Evolutionary conservation across 495 filamentous ascomycete genomes (phyloP).

Genomic region (Xylaria castorea): DNA sequence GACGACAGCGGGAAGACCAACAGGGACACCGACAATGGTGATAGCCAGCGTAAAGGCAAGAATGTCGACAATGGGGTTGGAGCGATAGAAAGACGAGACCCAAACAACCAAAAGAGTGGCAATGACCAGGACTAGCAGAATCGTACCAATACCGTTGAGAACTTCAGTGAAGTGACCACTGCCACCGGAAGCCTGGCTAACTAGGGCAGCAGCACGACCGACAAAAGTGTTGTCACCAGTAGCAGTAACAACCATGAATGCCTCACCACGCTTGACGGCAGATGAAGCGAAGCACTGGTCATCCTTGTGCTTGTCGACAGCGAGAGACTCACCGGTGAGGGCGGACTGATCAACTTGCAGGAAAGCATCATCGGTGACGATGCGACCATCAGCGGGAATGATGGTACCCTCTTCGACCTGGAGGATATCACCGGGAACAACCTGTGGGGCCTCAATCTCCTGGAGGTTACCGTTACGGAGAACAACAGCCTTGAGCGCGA

Average conservation of each 20-base stretch:
- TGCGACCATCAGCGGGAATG: constrained; percentile 84
- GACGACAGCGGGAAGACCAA: constrained; percentile 94
- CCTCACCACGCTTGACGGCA: constrained; percentile 87
- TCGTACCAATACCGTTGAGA: constrained; percentile 83
- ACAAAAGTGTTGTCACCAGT: constrained; percentile 90
- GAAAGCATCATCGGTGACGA: constrained; percentile 79
- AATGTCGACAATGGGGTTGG: constrained; percentile 74
- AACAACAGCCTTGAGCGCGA: constrained; percentile 84
- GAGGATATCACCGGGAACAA: constrained; percentile 90
- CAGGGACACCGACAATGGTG: constrained; percentile 92
- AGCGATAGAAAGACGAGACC: constrained; percentile 87
- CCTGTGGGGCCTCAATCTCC: constrained; percentile 77
- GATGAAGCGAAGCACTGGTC: constrained; percentile 86
- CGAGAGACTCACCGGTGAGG: constrained; percentile 91
- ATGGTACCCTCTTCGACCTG: constrained; percentile 90
- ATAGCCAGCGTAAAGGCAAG: constrained; percentile 86
- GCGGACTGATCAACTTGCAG: constrained; percentile 92
- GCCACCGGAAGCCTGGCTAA: constrained; percentile 72
- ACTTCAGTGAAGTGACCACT: constrained; percentile 90
- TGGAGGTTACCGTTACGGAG: constrained; percentile 74
- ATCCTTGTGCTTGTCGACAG: constrained; percentile 82
- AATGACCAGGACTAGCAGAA: constrained; percentile 80
- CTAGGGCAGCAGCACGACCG: constrained; percentile 84
- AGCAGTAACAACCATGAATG: constrained; percentile 78
- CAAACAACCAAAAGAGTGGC: constrained; percentile 82